Base-by-base conservation (phyloP, 768 basidiomycete species). In the Podaxis sp. region DNA sequence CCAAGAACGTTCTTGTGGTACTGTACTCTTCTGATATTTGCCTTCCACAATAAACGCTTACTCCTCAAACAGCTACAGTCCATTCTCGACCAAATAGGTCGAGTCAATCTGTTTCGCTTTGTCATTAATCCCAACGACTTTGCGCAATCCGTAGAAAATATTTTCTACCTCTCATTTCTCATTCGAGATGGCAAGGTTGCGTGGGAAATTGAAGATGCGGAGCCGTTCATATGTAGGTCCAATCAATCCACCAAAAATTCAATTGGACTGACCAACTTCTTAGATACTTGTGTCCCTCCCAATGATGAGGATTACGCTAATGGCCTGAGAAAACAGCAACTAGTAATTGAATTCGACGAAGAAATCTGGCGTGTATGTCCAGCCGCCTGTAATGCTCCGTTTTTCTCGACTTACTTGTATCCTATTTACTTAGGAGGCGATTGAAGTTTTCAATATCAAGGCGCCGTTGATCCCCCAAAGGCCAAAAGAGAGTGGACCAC, bases 81-180 rank as follows among this genome's bases (percentile, higher is more conserved):
- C 3, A 76, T 92, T 7, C 79, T 97, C 26, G 71, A 75, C 19
- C 72, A 81, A 36, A 57, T 59, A 22, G 77, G 80, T 33, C 68
- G 72, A 6, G 81, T 92, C 57, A 97, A 97, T 68, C 74, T 97
- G 30, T 98, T 98, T 78, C 76, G 82, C 64, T 91, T 98, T 70
- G 81, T 98, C 58, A 80, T 97, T 65, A 96, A 99, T 71, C 97
- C 97, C 12, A 75, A 88, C 30, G 87, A 91, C 68, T 99, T 93
- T 70, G 90, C 89, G 0, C 96, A 99, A 71, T 93, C 92, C 0
- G 94, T 99, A 13, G 97, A 99, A 76, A 99, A 99, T 72, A 79
- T 96, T 24, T 99, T 99, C 73, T 95, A 97, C 70, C 81, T 96
- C 2, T 94, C 93, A 0, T 99, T 99, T 77, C 81, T 97, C 65